These are phyloP conservation scores for Saprolegnia parasitica DNA, from an alignment of 352 stramenopile genomes.

Conservation along the genomic window DNA sequence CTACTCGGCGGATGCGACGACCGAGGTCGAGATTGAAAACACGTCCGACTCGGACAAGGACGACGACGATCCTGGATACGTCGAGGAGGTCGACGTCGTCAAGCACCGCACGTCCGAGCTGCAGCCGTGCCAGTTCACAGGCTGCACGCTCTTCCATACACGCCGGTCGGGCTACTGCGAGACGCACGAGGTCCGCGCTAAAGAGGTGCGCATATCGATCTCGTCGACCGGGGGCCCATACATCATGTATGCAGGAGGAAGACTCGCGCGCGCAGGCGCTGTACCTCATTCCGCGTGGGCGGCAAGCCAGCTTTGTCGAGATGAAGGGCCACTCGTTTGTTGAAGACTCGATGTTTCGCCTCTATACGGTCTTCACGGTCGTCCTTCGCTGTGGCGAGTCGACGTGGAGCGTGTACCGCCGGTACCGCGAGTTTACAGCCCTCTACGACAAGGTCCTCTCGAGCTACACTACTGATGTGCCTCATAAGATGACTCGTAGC, in stretches of 20 bases:
- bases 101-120: slow-evolving; percentile 21
- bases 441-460: slow-evolving; percentile 60
- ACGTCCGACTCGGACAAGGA: slow-evolving; percentile 38
- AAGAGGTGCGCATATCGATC: slow-evolving; percentile 43
- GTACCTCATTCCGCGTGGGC: slow-evolving; percentile 67
- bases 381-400: slow-evolving; percentile 74
- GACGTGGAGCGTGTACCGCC: slow-evolving; percentile 76
- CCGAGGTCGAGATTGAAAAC: slow-evolving; percentile 76
- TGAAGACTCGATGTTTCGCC: slow-evolving; percentile 60
- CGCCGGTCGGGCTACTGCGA: slow-evolving; percentile 64
- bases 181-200: slow-evolving; percentile 73
- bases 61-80: slow-evolving; percentile 34
- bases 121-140: slow-evolving; percentile 42
- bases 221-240: background rate
- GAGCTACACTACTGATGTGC: background rate
- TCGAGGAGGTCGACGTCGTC: slow-evolving; percentile 18
- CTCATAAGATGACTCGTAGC: background rate
- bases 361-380: slow-evolving; percentile 78
- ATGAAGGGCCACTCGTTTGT: slow-evolving; percentile 72
- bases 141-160: slow-evolving; percentile 59
- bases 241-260: slow-evolving; percentile 37
- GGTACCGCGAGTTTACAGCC: slow-evolving; percentile 81
- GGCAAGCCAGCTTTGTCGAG: slow-evolving; percentile 66
- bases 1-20: slow-evolving; percentile 74
- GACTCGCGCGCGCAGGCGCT: slow-evolving; percentile 73